Evolutionary conservation across 1,139 yeast genomes (phyloP).

Genomic region (Petasospora rhodanensis): DNA sequence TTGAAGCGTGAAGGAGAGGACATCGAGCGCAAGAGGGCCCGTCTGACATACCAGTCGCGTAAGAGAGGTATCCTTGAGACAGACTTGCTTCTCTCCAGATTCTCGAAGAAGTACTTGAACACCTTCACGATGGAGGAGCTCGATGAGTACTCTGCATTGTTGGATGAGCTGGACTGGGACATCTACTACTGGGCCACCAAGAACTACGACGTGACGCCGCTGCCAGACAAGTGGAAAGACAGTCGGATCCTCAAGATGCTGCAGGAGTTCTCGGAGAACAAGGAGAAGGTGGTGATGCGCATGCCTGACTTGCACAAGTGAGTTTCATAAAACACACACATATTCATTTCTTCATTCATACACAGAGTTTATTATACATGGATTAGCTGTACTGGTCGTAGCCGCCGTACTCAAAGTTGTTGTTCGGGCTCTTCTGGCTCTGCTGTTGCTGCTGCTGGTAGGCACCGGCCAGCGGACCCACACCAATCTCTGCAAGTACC

Average conservation of each 20-base stretch:
- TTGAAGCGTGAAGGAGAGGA: constrained; percentile 70
- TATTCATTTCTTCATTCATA: neutral
- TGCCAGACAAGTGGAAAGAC: constrained; percentile 81
- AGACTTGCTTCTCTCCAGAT: constrained; percentile 77
- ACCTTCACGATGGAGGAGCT: constrained; percentile 61
- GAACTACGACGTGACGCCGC: constrained; percentile 72
- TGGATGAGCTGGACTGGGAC: constrained; percentile 98
- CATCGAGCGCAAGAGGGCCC: constrained; percentile 73
- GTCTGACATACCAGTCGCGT: constrained; percentile 85
- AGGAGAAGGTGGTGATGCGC: constrained; percentile 67
- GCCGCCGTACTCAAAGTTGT: constrained; percentile 33
- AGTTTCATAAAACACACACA: constrained; percentile 1
- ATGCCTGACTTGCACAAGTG: constrained; percentile 62
- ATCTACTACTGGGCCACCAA: constrained; percentile 96
- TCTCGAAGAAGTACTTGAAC: constrained; percentile 71
- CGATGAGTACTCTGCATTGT: constrained; percentile 76
- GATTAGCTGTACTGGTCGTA: constrained; percentile 30
- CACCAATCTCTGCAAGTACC: constrained; percentile 74
- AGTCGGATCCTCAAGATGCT: constrained; percentile 59
- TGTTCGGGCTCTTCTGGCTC: constrained; percentile 22
- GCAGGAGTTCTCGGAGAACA: constrained; percentile 72
- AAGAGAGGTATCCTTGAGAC: constrained; percentile 95
- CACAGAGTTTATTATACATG: too few relatives aligned
- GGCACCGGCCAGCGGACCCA: constrained; percentile 63
- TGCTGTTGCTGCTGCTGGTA: constrained; percentile 17